Evolutionary conservation across 2,329 filamentous ascomycete species (phyloP).

Genomic region (Clarireedia paspali): DNA sequence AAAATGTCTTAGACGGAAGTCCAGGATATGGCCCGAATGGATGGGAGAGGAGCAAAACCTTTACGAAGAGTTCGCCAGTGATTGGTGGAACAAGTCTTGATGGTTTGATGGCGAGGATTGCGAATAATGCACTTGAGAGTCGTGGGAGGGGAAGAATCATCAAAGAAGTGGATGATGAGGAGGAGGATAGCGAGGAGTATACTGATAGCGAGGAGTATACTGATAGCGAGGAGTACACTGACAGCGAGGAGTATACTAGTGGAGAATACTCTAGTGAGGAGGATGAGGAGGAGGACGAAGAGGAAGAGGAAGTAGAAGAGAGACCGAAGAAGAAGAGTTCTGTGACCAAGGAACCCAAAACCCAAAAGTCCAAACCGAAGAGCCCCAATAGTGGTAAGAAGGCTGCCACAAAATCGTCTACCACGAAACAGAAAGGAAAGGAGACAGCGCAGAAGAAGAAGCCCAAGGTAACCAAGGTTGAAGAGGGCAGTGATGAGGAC

Average conservation of each 20-base stretch:
- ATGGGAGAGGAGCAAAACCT: not conserved
- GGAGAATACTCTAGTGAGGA: slow-evolving; percentile 1
- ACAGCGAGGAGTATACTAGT: slow-evolving; percentile 7
- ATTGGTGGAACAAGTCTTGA: not conserved
- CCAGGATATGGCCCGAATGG: not conserved
- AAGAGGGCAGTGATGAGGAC: slow-evolving; percentile 2
- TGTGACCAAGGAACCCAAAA: not conserved
- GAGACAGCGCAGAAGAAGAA: not conserved
- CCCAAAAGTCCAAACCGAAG: not conserved
- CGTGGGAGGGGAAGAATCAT: slow-evolving; percentile 2
- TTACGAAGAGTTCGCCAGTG: not conserved
- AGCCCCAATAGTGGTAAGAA: not conserved
- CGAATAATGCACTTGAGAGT: slow-evolving; percentile 7
- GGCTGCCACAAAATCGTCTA: not conserved
- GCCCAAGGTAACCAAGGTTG: not conserved
- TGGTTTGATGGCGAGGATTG: slow-evolving; percentile 2
- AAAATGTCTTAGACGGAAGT: slow-evolving; percentile 1
- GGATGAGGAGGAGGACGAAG: not conserved
- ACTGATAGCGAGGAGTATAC: not conserved
- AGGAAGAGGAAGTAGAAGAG: not conserved
- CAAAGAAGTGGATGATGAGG: slow-evolving; percentile 1
- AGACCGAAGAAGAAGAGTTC: not conserved
- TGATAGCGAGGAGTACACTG: slow-evolving; percentile 5
- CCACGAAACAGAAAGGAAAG: not conserved
- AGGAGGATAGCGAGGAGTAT: not conserved